Percentiles rank a stretch among this genome's conserved stretches.
Evolutionary conservation across 306 rosid genomes (phyloP).

Genomic region (Hippophae gyantsensis): DNA sequence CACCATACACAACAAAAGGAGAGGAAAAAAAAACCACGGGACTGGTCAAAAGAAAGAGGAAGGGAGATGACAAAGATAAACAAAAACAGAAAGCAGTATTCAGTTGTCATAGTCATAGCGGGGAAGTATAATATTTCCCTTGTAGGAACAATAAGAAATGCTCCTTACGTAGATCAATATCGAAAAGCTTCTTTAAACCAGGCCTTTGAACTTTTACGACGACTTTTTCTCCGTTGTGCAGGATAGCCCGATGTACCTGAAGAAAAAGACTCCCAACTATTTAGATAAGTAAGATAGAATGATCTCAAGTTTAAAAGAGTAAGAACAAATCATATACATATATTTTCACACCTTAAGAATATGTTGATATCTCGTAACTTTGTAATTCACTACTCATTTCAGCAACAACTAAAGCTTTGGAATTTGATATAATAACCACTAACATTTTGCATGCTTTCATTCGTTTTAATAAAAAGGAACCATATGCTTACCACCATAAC

Average conservation of each 20-base stretch:
- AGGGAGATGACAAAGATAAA: too few relatives aligned
- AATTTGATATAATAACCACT: too few relatives aligned
- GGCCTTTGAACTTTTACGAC: conserved; percentile 93
- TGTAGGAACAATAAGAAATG: conserved; percentile 11
- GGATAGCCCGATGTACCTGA: conserved; percentile 88
- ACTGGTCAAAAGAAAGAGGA: neutral
- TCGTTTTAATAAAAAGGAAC: too few relatives aligned
- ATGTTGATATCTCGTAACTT: conserved; percentile 1
- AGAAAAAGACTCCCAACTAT: conserved; percentile 6
- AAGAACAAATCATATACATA: neutral
- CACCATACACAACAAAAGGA: too few relatives aligned
- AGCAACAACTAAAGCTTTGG: neutral
- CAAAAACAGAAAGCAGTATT: too few relatives aligned
- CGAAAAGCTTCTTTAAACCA: conserved; percentile 91
- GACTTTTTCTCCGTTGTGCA: conserved; percentile 87
- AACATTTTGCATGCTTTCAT: too few relatives aligned
- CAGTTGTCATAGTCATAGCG: neutral
- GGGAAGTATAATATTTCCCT: neutral
- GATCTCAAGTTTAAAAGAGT: neutral
- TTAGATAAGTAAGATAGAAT: neutral
- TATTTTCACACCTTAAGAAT: conserved; percentile 3
- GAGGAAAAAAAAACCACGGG: too few relatives aligned
- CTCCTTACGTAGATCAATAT: conserved; percentile 84
- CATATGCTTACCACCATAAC: too few relatives aligned
- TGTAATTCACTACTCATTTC: neutral